Base-by-base conservation (phyloP, 2,329 filamentous ascomycete genomes). In the Neurospora crassa region DNA sequence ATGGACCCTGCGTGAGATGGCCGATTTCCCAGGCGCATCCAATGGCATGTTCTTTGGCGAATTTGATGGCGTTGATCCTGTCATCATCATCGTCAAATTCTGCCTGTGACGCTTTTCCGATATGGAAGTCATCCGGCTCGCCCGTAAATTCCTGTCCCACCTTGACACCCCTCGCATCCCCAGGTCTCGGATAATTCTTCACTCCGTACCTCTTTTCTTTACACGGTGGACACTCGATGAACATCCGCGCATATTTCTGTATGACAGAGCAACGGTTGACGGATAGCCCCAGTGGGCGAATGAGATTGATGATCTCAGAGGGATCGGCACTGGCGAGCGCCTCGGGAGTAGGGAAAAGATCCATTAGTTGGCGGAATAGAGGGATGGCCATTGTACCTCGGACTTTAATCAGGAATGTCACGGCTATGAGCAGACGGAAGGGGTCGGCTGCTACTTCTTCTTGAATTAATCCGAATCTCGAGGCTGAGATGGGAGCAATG, bases 321-420 rank as follows among this genome's bases (percentile, higher is more conserved):
- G 84, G 76, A 34, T 87, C 76, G 37, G 89, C 90, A 1, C 82
- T 80, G 0, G 88, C 88, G 11, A 97, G 85, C 0, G 84, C 83
- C 40, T 83, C 78, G 0, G 92, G 87, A 0, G 89, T 91, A 0
- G 92, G 91, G 72, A 92, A 97, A 2, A 81, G 83, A 14, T 84
- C 81, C 76, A 92, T 90, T 14, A 97, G 83, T 16, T 84, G 78
- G 78, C 90, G 90, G 74, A 97, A 91, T 0, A 91, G 85, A 0
- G 94, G 94, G 40, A 96, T 90, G 4, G 94, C 92, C 11, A 88
- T 85, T 67, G 84, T 86, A 12, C 92, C 94, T 2, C 88, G 85
- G 0, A 94, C 97, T 72, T 91, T 90, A 79, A 95, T 95, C 40
- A 97, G 88, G 76, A 97, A 94, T 0, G 92, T 93, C 5, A 94